Base-by-base conservation (phyloP, 108 stramenopile genomes). In the Bacterosira constricta region DNA sequence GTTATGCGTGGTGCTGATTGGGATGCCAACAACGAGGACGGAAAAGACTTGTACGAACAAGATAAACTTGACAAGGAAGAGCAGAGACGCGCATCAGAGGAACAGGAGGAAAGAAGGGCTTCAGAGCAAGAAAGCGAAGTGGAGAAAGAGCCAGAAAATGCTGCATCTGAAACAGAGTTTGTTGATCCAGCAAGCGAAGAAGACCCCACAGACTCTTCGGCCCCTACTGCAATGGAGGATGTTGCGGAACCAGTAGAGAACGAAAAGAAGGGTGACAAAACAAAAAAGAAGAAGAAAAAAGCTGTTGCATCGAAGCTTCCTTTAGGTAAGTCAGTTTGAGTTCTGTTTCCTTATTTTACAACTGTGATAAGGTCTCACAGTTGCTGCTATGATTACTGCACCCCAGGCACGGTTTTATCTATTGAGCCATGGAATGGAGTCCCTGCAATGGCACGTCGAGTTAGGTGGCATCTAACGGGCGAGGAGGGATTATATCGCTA, bases 1-100 rank as follows among this genome's bases (percentile, higher is more conserved):
- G 94, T 95, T 8, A 73, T 91, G 85, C 77, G 91, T 53, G 91
- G 91, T 12, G 54, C 65, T 17, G 91, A 92, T 57, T 95, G 91
- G 91, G 65, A 77, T 18, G 21, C 37, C 20, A 74, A 76, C 44
- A 79, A 87, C 47, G 89, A 87, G 63, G 93, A 90, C 45, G 91
- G 89, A 9, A 85, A 87, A 63, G 87, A 89, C 60, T 2, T 76
- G 2, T 90, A 92, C 59, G 93, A 92, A 71, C 49, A 47, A 52
- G 89, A 83, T 39, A 94, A 94, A 63, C 62, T 71, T 11, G 83
- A 77, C 32, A 69, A 88, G 45, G 89, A 86, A 30, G 57, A 71
- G 50, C 79, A 73, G 18, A 85, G 83, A 60, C 69, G 57, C 51
- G 52, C 63, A 7, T 36, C 62, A 23, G 65, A 73, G 41, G 56